phyloP scores from a whole-genome alignment of 2,329 filamentous ascomycete species.

The Colletotrichum filicis region DNA sequence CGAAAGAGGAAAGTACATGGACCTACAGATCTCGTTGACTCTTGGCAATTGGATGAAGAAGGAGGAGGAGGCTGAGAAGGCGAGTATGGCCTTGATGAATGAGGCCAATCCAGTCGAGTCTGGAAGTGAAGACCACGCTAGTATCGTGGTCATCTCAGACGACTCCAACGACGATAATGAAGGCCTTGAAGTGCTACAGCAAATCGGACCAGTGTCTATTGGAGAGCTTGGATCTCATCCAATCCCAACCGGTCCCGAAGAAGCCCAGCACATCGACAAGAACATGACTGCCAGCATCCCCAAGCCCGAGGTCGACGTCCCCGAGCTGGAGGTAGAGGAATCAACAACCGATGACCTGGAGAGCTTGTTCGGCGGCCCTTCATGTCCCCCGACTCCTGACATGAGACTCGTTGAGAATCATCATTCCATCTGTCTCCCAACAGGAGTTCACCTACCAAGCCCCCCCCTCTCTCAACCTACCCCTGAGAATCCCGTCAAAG shows the following conservation, averaged over 20 bases:
- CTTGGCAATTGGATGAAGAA: too few relatives aligned
- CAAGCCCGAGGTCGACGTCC: not conserved
- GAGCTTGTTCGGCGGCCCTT: too few relatives aligned
- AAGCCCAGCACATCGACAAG: not conserved
- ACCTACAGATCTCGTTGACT: too few relatives aligned
- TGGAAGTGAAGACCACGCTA: not conserved
- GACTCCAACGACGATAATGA: not conserved
- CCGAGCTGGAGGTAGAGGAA: not conserved
- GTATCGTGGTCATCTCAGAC: not conserved
- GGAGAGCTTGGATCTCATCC: not conserved
- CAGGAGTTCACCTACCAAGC: too few relatives aligned
- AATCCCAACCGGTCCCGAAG: not conserved
- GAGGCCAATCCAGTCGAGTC: not conserved
- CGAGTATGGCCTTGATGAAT: not conserved
- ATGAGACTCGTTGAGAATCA: too few relatives aligned
- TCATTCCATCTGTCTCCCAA: too few relatives aligned
- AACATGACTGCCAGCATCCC: not conserved
- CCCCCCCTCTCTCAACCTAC: too few relatives aligned
- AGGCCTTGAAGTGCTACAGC: not conserved
- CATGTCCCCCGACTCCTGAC: too few relatives aligned
- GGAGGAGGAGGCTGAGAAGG: not conserved
- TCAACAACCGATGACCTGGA: not conserved
- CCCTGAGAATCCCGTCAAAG: too few relatives aligned
- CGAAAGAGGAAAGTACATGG: too few relatives aligned
- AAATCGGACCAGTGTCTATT: not conserved